Evolutionary conservation across 2,329 filamentous ascomycete species (phyloP).

Genomic region (Eutypella sp.): DNA sequence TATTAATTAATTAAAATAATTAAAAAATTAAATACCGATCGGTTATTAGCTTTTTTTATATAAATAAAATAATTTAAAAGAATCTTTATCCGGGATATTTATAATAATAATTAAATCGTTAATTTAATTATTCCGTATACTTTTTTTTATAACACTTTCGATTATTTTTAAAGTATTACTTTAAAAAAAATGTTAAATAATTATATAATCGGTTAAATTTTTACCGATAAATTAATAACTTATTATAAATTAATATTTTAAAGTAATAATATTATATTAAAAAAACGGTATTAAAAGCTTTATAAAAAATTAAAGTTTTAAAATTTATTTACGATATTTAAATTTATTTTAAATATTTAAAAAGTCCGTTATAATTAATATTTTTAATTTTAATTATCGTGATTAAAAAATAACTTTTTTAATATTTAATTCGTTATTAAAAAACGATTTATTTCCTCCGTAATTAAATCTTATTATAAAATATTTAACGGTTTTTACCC

Average conservation of each 20-base stretch:
- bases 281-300: slow-evolving; percentile 4
- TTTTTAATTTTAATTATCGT: slow-evolving; percentile 4
- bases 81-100: too few relatives aligned
- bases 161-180: too few relatives aligned
- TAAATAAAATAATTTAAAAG: too few relatives aligned
- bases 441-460: slow-evolving; percentile 5
- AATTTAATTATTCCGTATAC: slow-evolving; percentile 6
- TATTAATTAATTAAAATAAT: background rate
- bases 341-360: slow-evolving; percentile 3
- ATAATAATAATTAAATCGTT: too few relatives aligned
- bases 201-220: slow-evolving; percentile 6
- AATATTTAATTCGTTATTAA: slow-evolving; percentile 1
- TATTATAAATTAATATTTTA: slow-evolving; percentile 8
- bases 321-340: slow-evolving; percentile 5
- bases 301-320: slow-evolving; percentile 1
- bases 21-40: slow-evolving; percentile 1
- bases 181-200: slow-evolving; percentile 1
- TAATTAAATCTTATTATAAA: slow-evolving; percentile 1
- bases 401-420: slow-evolving; percentile 1
- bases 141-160: too few relatives aligned
- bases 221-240: slow-evolving; percentile 3
- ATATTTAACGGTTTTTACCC: too few relatives aligned
- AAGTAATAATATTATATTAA: slow-evolving; percentile 3
- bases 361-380: slow-evolving; percentile 3
- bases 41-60: too few relatives aligned